A percentile compares a stretch with the other conserved stretches of the same genome.
These are phyloP conservation scores for Fraxinus nigra DNA, from an alignment of 305 asterid species.

Conservation along the genomic window DNA sequence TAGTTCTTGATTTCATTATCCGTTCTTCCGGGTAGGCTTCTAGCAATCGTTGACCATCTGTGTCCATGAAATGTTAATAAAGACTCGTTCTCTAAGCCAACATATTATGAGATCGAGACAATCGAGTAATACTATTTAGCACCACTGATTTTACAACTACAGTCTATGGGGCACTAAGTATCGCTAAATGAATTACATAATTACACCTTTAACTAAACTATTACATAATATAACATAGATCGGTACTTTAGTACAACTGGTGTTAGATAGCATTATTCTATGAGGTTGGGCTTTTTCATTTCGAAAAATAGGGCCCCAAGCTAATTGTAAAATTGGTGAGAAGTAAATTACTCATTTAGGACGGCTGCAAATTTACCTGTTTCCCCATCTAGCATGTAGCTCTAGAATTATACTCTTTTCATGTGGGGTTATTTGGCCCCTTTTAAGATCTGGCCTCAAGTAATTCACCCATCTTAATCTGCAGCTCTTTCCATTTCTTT, in stretches of 20 bases:
- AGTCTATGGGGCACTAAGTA: no score
- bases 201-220: no score
- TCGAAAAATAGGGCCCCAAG: background rate
- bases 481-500: slow-evolving; percentile 86
- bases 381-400: slow-evolving; percentile 83
- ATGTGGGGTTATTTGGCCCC: slow-evolving; percentile 73
- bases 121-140: no score
- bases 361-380: slow-evolving; percentile 44
- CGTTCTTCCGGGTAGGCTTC: slow-evolving; percentile 78
- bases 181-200: no score
- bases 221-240: no score
- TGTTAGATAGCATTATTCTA: no score
- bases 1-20: slow-evolving; percentile 82
- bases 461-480: slow-evolving; percentile 93
- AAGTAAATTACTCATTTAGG: background rate
- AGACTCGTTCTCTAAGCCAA: background rate
- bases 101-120: background rate
- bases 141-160: no score
- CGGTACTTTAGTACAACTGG: no score
- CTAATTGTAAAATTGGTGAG: background rate
- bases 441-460: slow-evolving; percentile 82
- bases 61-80: background rate
- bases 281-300: background rate
- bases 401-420: slow-evolving; percentile 71
- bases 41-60: slow-evolving; percentile 88